Evolutionary conservation across 257 asterid genomes (phyloP).

Genomic region (Anisodus acutangulus): DNA sequence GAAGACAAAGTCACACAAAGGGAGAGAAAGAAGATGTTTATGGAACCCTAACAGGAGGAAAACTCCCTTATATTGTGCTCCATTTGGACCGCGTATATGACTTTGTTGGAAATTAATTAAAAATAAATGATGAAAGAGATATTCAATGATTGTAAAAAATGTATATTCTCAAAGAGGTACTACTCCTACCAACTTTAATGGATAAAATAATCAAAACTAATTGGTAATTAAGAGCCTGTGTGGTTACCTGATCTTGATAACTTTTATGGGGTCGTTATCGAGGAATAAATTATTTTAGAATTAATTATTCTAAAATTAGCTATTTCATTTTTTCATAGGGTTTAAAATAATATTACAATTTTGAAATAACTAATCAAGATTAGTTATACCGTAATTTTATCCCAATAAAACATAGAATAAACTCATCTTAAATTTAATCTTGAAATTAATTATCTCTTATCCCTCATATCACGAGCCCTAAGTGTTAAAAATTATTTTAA

Average conservation of each 20-base stretch:
- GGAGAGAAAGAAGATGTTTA: constrained; percentile 36
- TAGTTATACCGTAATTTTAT: no score
- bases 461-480: no score
- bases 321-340: no score
- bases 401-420: no score
- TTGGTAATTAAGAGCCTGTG: not conserved
- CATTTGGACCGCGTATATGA: constrained; percentile 67
- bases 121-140: constrained; percentile 31
- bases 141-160: constrained; percentile 27
- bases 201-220: constrained; percentile 26
- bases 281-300: no score
- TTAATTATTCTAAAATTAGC: no score
- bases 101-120: not conserved
- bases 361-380: no score
- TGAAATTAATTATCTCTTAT: no score
- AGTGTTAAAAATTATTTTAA: no score
- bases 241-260: not conserved
- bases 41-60: constrained; percentile 60
- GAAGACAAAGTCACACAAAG: constrained; percentile 31
- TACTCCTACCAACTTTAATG: not conserved
- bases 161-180: not conserved
- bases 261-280: no score
- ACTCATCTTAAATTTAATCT: no score
- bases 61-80: constrained; percentile 62
- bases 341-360: no score